phyloP scores from a whole-genome alignment of 768 basidiomycete genomes.

The Termitomyces eurrhizus region DNA sequence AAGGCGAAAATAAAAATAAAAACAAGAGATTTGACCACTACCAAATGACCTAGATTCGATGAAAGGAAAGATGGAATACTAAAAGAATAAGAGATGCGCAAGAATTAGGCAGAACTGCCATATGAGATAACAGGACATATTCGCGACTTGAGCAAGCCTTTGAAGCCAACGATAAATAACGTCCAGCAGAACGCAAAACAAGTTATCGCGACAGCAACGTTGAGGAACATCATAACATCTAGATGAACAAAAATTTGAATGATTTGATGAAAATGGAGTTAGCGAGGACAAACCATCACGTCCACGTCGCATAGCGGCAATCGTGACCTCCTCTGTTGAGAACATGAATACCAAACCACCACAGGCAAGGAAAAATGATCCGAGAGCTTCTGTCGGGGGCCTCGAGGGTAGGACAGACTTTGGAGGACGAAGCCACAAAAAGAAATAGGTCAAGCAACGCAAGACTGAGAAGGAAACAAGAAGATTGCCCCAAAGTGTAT shows the following conservation, averaged over 20 bases:
- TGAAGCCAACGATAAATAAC: constrained; percentile 68
- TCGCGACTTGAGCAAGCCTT: constrained; percentile 69
- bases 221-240: constrained; percentile 91
- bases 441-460: constrained; percentile 89
- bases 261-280: not conserved
- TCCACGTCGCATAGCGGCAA: constrained; percentile 88
- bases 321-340: constrained; percentile 84
- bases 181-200: constrained; percentile 87
- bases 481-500: constrained; percentile 87
- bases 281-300: constrained; percentile 59
- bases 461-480: constrained; percentile 75
- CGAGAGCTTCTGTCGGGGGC: constrained; percentile 90
- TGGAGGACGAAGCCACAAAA: constrained; percentile 87
- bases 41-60: constrained; percentile 4
- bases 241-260: constrained; percentile 3
- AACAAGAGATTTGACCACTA: not conserved
- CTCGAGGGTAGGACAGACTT: constrained; percentile 83
- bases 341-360: constrained; percentile 91
- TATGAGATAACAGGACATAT: constrained; percentile 27
- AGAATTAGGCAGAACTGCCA: constrained; percentile 19
- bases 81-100: not conserved
- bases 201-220: constrained; percentile 80
- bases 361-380: constrained; percentile 80
- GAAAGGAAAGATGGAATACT: not conserved
- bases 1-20: not conserved